Evolutionary conservation across 2,329 filamentous ascomycete genomes (phyloP).

Genomic region (Aspergillus neotritici): DNA sequence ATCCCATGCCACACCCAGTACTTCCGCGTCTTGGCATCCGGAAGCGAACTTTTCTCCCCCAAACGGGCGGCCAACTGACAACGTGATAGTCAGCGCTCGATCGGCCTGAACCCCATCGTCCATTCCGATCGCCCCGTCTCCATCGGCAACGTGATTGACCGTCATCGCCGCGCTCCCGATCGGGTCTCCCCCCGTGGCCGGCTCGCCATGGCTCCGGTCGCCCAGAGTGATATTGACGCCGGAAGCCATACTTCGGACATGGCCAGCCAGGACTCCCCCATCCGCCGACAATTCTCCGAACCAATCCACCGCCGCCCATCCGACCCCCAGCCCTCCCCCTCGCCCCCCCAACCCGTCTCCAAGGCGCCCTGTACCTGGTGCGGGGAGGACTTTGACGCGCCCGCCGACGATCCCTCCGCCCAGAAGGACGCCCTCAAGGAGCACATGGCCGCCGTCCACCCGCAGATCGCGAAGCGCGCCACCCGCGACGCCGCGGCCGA

Average conservation of each 20-base stretch:
- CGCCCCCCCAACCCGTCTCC: conserved; percentile 24
- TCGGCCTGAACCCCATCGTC: conserved; percentile 6
- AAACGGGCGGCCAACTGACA: conserved; percentile 21
- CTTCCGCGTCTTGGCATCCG: conserved; percentile 28
- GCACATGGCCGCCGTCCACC: conserved; percentile 32
- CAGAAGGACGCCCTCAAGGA: conserved; percentile 27
- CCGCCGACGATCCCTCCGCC: conserved; percentile 19
- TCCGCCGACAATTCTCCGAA: conserved; percentile 37
- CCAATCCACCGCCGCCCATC: conserved; percentile 29
- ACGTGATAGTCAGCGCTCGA: conserved; percentile 19
- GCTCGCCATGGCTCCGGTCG: conserved; percentile 28
- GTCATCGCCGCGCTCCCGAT: conserved; percentile 6
- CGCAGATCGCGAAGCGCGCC: conserved; percentile 23
- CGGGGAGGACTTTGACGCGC: conserved; percentile 28
- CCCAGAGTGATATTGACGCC: conserved; percentile 30
- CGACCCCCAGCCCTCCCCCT: conserved; percentile 33
- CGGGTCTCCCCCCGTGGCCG: conserved; percentile 1
- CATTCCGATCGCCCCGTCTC: not conserved
- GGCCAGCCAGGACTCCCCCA: conserved; percentile 33
- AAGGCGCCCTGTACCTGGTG: conserved; percentile 34
- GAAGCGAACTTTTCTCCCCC: conserved; percentile 29
- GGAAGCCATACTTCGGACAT: conserved; percentile 34
- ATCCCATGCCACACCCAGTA: conserved; percentile 13
- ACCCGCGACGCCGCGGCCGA: conserved; percentile 22
- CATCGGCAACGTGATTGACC: conserved; percentile 4